Conservation (phyloP, 208 protist genomes). For the Porcisia hertigi region DNA sequence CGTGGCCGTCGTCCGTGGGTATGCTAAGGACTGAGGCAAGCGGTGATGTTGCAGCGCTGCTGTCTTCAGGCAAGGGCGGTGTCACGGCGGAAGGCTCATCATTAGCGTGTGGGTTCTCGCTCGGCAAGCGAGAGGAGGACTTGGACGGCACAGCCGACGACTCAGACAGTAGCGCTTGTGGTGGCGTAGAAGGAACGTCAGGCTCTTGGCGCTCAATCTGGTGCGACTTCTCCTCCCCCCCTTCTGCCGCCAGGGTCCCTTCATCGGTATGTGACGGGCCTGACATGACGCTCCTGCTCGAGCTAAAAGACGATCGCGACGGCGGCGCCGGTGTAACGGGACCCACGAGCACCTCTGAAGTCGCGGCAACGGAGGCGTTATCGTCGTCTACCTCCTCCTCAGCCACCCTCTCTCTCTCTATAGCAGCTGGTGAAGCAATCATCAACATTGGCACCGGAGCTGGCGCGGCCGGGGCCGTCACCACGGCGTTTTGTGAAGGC, state of each 20-base stretch:
- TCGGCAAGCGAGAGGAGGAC: not conserved
- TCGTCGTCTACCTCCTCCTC: not conserved
- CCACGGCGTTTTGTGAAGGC: not conserved
- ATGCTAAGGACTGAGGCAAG: not conserved
- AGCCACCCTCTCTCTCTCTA: not conserved
- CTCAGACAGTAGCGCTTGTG: not conserved
- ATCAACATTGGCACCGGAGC: not conserved
- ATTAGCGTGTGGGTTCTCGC: not conserved
- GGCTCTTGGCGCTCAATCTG: not conserved
- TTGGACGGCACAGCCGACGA: not conserved
- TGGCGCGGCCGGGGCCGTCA: not conserved
- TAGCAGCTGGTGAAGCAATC: not conserved
- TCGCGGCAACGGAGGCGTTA: not conserved
- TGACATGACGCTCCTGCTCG: not conserved
- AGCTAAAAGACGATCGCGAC: not conserved
- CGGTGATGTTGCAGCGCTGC: not conserved
- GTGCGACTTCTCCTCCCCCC: constrained; percentile 1
- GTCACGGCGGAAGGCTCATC: not conserved
- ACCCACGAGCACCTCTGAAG: not conserved
- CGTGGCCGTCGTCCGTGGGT: not conserved
- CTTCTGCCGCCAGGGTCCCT: not conserved
- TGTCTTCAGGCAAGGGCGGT: not conserved
- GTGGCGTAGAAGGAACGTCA: not conserved
- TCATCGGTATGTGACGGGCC: not conserved
- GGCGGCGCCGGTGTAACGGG: not conserved